These are phyloP conservation scores for Microbotryum intermedium DNA, from an alignment of 1,284 basidiomycete species.

Conservation along the genomic window DNA sequence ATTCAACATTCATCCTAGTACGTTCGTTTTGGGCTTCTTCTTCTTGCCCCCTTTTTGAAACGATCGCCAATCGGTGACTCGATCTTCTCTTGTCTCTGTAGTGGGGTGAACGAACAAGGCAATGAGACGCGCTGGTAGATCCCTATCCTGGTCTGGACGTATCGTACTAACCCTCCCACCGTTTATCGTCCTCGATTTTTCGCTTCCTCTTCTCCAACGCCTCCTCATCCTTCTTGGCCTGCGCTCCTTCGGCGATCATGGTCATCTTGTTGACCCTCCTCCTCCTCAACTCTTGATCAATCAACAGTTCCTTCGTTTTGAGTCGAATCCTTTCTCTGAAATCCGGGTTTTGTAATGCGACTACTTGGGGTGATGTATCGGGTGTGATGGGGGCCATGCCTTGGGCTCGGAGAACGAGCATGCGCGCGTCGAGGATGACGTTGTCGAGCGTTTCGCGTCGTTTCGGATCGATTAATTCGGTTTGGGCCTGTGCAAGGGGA, in stretches of 20 bases:
- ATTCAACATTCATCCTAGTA: constrained; percentile 11
- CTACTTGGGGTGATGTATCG: constrained; percentile 37
- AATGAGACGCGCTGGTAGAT: background rate
- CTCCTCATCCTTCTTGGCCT: constrained; percentile 45
- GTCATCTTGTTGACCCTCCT: constrained; percentile 44
- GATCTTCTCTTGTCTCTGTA: constrained; percentile 30
- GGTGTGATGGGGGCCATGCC: constrained; percentile 36
- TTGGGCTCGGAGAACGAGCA: constrained; percentile 38
- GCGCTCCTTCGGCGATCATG: constrained; percentile 49
- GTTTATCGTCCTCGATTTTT: constrained; percentile 45
- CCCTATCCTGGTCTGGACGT: background rate
- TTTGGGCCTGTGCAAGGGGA: constrained; percentile 30
- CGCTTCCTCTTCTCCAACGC: constrained; percentile 40
- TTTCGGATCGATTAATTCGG: constrained; percentile 37
- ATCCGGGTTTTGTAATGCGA: constrained; percentile 30
- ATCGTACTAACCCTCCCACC: constrained; percentile 46
- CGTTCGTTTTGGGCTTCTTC: constrained; percentile 62
- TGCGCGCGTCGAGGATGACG: constrained; percentile 38
- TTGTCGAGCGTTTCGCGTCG: constrained; percentile 40
- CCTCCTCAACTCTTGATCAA: constrained; percentile 49
- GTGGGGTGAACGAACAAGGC: background rate
- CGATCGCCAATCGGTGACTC: constrained; percentile 32
- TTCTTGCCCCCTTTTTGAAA: constrained; percentile 51
- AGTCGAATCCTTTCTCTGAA: constrained; percentile 43
- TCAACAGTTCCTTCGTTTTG: constrained; percentile 47